phyloP scores from a whole-genome alignment of 2,329 filamentous ascomycete species.

The Aspergillus neotritici region DNA sequence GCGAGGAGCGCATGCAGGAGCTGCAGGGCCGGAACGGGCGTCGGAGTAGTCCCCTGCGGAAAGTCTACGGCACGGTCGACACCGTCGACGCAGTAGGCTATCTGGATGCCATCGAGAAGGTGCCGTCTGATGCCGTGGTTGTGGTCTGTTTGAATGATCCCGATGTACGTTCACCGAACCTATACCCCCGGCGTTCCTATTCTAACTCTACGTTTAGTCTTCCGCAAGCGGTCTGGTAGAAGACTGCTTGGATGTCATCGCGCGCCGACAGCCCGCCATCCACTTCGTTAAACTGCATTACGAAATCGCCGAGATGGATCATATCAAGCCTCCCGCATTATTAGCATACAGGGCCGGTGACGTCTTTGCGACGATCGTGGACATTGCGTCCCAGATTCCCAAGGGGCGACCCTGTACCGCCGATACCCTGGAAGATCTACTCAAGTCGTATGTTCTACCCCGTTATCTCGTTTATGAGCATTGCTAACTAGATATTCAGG shows the following conservation, averaged over 20 bases:
- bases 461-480: not conserved
- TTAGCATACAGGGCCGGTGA: conserved; percentile 86
- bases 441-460: conserved; percentile 47
- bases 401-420: conserved; percentile 47
- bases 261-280: conserved; percentile 62
- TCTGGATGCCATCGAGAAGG: conserved; percentile 93
- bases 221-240: conserved; percentile 74
- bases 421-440: conserved; percentile 51
- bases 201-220: conserved; percentile 50
- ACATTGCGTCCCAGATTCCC: conserved; percentile 80
- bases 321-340: conserved; percentile 78
- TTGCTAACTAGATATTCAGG: conserved; percentile 11
- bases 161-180: conserved; percentile 53
- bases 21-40: conserved; percentile 63
- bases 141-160: conserved; percentile 92
- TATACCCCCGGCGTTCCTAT: too few species aligned
- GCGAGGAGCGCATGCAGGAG: conserved; percentile 71
- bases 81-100: conserved; percentile 86
- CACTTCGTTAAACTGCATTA: conserved; percentile 90
- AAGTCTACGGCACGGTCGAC: conserved; percentile 72
- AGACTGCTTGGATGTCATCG: conserved; percentile 68
- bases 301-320: conserved; percentile 89
- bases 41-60: conserved; percentile 68
- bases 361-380: conserved; percentile 82
- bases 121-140: conserved; percentile 71